Evolutionary conservation across 1,284 basidiomycete species (phyloP).

Genomic region (Cutaneotrichosporon cutaneum): DNA sequence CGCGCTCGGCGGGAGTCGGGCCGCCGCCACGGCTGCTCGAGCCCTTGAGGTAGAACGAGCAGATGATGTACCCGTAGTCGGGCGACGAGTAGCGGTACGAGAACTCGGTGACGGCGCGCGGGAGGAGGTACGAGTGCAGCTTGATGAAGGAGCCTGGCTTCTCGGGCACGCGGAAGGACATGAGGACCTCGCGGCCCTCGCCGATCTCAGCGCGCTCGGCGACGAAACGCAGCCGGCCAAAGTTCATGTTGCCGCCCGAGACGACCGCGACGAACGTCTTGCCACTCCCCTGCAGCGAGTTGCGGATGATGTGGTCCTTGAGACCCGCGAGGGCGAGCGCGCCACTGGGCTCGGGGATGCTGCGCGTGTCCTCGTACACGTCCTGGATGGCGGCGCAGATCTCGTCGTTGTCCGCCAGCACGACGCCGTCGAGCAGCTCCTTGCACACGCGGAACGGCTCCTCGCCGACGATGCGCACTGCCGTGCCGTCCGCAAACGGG

Average conservation of each 20-base stretch:
- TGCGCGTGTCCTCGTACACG: constrained; percentile 95
- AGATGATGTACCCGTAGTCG: constrained; percentile 75
- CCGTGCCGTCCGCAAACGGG: constrained; percentile 97
- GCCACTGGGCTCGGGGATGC: constrained; percentile 95
- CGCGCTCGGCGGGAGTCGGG: constrained; percentile 57
- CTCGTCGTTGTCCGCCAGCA: constrained; percentile 90
- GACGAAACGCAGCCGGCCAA: constrained; percentile 91
- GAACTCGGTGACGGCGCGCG: constrained; percentile 94
- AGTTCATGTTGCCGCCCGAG: constrained; percentile 99
- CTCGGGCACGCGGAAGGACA: constrained; percentile 93
- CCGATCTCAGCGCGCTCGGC: constrained; percentile 96
- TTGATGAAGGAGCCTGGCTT: constrained; percentile 87
- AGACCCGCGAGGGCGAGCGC: constrained; percentile 89
- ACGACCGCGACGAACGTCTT: constrained; percentile 89
- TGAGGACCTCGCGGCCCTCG: constrained; percentile 87
- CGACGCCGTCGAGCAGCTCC: constrained; percentile 77
- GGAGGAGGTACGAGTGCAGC: constrained; percentile 82
- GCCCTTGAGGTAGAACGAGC: constrained; percentile 79
- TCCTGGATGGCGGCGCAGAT: constrained; percentile 99
- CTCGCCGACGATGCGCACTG: constrained; percentile 92
- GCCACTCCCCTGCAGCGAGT: constrained; percentile 75
- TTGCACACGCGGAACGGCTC: constrained; percentile 93
- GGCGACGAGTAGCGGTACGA: constrained; percentile 72
- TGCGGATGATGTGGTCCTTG: constrained; percentile 80
- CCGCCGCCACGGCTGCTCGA: constrained; percentile 42